Evolutionary conservation across 805 yeast genomes (phyloP).

Genomic region (Suhomyces pyralidae): DNA sequence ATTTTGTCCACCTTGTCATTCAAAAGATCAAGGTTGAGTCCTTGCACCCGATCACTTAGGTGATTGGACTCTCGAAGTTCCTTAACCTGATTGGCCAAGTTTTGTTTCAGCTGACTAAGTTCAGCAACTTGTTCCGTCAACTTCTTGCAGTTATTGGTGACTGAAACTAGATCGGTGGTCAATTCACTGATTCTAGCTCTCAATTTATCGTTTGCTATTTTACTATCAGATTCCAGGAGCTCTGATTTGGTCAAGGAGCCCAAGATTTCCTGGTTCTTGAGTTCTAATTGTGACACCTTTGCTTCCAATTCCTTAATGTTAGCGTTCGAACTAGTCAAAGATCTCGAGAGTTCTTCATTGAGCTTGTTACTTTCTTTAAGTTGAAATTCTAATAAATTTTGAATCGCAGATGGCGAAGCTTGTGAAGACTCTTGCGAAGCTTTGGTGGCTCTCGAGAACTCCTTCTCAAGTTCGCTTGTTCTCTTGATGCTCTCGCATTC

Average conservation of each 20-base stretch:
- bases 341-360: constrained; percentile 21
- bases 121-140: constrained; percentile 27
- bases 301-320: constrained; percentile 18
- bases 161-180: constrained; percentile 28
- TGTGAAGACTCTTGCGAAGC: neutral
- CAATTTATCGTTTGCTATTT: constrained; percentile 27
- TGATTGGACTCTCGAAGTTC: neutral
- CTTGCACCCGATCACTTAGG: constrained; percentile 6
- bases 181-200: constrained; percentile 26
- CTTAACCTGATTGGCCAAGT: neutral
- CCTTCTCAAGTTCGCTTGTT: constrained; percentile 1
- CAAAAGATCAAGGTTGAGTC: constrained; percentile 7
- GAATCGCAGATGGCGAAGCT: constrained; percentile 13
- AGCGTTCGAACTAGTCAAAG: constrained; percentile 16
- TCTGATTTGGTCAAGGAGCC: constrained; percentile 7
- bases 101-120: constrained; percentile 7
- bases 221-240: neutral
- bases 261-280: constrained; percentile 26
- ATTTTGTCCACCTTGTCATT: constrained; percentile 8
- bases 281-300: constrained; percentile 16
- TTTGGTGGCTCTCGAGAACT: neutral
- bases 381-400: constrained; percentile 30
- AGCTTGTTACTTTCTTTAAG: constrained; percentile 28
- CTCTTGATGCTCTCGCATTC: constrained; percentile 5
- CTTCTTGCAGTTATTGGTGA: constrained; percentile 27